Evolutionary conservation across 2,329 filamentous ascomycete species (phyloP), one percentile per base, ranked within the genome.

Genomic region (Penicillium sp.): DNA sequence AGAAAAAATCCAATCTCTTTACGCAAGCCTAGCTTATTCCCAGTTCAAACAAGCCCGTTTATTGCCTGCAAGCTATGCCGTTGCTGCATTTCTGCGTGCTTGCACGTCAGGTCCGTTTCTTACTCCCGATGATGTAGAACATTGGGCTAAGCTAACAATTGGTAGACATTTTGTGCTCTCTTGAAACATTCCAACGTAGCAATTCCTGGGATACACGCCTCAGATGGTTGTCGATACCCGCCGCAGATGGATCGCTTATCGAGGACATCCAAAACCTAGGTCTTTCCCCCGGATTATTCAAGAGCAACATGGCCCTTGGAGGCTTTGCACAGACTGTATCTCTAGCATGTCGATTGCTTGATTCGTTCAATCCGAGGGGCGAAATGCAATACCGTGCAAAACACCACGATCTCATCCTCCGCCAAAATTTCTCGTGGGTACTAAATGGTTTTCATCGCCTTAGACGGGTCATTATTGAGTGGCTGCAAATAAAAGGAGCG

Each of bases 131-230:
- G 16, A 30, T 25, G 33, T 4, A 41, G 36, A 31, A 36, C 5
- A 12, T 10, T 36, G 40, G 44, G 33, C 45, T 35, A 22, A 19
- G 55, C 64, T 68, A 57, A 71, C 57, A 16, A 31, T 35, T 42
- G 49, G 35, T 61, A 84, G 82, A 78, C 61, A 73, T 81, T 14
- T 50, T 82, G 14, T 63, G 62, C 51, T 72, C 74, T 16, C 60
- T 82, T 37, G 77, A 81, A 55, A 57, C 56, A 33, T 52, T 63
- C 3, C 61, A 71, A 40, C 28, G 49, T 35, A 58, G 53, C 17
- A 54, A 50, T 12, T 43, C 48, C 26, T 57, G 43, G 28, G 51
- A 54, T 28, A 26, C 55, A 19, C 56, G 41, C 31, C 30, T 41
- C 17, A 33, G 44, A 30, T 62, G 56, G 16, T 31, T 71, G 22